These are phyloP conservation scores for Plasmodium gonderi DNA, from an alignment of 169 alveolate species.

Conservation along the genomic window DNA sequence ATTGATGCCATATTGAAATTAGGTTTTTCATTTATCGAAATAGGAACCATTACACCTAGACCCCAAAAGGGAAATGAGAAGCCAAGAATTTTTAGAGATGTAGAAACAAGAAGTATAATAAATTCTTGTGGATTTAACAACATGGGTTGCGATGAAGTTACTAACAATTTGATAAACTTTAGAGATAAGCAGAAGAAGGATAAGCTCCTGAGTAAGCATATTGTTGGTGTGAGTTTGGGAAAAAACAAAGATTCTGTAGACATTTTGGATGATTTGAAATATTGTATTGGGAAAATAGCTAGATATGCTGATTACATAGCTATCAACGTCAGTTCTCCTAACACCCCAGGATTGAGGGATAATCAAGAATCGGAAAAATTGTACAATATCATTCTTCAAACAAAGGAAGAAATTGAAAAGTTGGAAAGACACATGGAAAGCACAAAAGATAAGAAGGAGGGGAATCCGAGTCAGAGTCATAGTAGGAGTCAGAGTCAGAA, in stretches of 20 bases:
- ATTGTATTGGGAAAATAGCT: conserved; percentile 80
- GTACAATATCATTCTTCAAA: conserved; percentile 76
- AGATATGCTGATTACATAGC: conserved; percentile 88
- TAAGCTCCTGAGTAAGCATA: conserved; percentile 80
- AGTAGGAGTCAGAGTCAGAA: background rate
- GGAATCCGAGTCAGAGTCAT: too few species aligned
- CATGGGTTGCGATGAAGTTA: conserved; percentile 84
- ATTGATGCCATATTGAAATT: conserved; percentile 80
- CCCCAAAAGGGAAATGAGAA: conserved; percentile 89
- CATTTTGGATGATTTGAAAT: conserved; percentile 80
- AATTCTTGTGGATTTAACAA: conserved; percentile 90
- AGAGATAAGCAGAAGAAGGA: conserved; percentile 81
- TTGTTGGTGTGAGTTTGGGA: conserved; percentile 89
- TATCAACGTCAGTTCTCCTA: conserved; percentile 89
- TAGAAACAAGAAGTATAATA: conserved; percentile 81
- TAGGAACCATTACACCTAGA: conserved; percentile 88
- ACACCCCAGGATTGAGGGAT: conserved; percentile 89
- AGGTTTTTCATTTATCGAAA: conserved; percentile 90
- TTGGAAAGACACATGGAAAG: background rate
- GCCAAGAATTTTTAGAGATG: conserved; percentile 87
- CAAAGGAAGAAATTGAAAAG: conserved; percentile 72
- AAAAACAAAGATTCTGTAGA: conserved; percentile 82
- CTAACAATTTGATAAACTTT: conserved; percentile 77
- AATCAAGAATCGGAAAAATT: conserved; percentile 80
- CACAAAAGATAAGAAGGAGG: background rate